These are phyloP conservation scores for Nicotiana tomentosiformis DNA, from an alignment of 257 asterid genomes.

Conservation along the genomic window DNA sequence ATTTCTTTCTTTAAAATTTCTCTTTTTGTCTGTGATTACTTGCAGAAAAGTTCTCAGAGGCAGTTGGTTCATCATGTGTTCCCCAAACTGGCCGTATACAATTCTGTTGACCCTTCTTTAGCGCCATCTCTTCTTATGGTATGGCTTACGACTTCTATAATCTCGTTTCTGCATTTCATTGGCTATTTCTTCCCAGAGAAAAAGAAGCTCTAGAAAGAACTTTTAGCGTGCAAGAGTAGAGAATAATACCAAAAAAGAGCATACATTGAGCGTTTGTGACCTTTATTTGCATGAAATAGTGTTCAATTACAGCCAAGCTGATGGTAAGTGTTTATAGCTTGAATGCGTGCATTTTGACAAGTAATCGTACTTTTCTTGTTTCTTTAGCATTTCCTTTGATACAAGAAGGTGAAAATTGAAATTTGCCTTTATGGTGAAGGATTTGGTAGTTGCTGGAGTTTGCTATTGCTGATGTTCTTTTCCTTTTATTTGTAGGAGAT, in stretches of 20 bases:
- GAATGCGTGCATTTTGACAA: not conserved
- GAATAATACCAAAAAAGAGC: not conserved
- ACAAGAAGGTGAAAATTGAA: not conserved
- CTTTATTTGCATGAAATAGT: not conserved
- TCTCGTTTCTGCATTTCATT: not conserved
- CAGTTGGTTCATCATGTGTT: conserved; percentile 92
- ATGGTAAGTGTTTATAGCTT: not conserved
- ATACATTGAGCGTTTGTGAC: not conserved
- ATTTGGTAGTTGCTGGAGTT: conserved; percentile 1
- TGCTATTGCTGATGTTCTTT: not conserved
- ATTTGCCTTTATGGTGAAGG: not conserved
- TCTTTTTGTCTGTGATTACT: conserved; percentile 14
- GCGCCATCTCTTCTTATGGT: conserved; percentile 99
- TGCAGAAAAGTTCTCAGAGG: conserved; percentile 94
- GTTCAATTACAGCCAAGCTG: not conserved
- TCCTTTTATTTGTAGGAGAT: not conserved
- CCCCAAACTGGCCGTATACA: conserved; percentile 98
- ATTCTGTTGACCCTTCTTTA: conserved; percentile 96
- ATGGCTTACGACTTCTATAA: conserved; percentile 7
- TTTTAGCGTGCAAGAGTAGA: not conserved
- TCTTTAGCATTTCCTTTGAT: not conserved
- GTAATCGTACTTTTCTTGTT: not conserved
- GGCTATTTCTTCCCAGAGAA: not conserved
- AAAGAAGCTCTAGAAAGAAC: not conserved
- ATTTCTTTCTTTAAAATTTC: conserved; percentile 10